These are phyloP conservation scores for Cenococcum geophilum DNA, from an alignment of 495 filamentous ascomycete genomes.

Conservation along the genomic window DNA sequence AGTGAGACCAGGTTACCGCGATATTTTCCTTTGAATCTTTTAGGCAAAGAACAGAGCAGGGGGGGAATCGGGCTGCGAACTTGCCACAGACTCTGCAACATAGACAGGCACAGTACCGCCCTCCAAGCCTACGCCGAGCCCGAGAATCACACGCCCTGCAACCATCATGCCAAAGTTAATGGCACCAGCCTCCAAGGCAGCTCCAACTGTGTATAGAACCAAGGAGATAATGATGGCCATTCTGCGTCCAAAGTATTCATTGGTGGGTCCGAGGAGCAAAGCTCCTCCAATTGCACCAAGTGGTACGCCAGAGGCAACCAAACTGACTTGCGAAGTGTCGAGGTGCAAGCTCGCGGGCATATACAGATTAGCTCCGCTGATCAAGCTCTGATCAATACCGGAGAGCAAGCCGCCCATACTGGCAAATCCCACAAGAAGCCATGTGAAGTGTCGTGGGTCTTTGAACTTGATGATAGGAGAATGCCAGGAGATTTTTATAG, in stretches of 20 bases:
- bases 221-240: slow-evolving; percentile 56
- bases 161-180: slow-evolving; percentile 57
- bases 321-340: slow-evolving; percentile 43
- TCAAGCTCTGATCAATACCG: slow-evolving; percentile 48
- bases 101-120: slow-evolving; percentile 57
- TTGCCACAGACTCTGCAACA: slow-evolving; percentile 43
- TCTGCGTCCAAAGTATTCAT: slow-evolving; percentile 53
- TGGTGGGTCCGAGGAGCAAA: slow-evolving; percentile 50
- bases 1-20: slow-evolving; percentile 58
- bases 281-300: slow-evolving; percentile 57
- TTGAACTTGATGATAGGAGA: slow-evolving; percentile 22
- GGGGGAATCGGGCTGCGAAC: too few species aligned
- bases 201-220: slow-evolving; percentile 54
- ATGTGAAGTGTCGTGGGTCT: slow-evolving; percentile 49
- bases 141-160: slow-evolving; percentile 54
- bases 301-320: slow-evolving; percentile 55
- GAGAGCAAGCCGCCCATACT: slow-evolving; percentile 54
- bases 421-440: slow-evolving; percentile 56
- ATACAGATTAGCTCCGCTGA: slow-evolving; percentile 57
- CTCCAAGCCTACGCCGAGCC: slow-evolving; percentile 55
- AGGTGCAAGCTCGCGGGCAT: slow-evolving; percentile 47
- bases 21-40: too few species aligned
- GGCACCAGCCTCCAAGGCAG: slow-evolving; percentile 53
- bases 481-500: not conserved
- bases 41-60: slow-evolving; percentile 39